phyloP scores from a whole-genome alignment of 106 monocot species.

The Dioscorea dumetorum region DNA sequence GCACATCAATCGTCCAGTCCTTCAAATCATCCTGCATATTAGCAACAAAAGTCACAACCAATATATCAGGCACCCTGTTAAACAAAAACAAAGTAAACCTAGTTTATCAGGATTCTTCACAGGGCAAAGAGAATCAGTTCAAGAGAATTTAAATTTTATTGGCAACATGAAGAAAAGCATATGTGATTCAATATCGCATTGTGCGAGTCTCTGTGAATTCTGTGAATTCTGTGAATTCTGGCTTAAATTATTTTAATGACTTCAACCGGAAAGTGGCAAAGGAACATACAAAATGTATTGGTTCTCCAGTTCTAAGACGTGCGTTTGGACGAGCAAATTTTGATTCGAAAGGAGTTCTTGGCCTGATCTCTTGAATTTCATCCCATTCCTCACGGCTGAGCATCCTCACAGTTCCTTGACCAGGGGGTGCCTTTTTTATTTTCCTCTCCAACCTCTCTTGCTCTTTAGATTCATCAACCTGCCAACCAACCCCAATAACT shows the following conservation, averaged over 20 bases:
- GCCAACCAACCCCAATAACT: conserved; percentile 11
- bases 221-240: too few relatives aligned
- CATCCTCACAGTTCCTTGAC: conserved; percentile 92
- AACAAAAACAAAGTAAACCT: too few relatives aligned
- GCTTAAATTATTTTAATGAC: too few relatives aligned
- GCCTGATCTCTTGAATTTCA: conserved; percentile 85
- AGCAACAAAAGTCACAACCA: too few relatives aligned
- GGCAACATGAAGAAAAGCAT: too few relatives aligned
- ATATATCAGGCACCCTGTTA: too few relatives aligned
- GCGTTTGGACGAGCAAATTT: conserved; percentile 91
- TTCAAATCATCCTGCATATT: conserved; percentile 78
- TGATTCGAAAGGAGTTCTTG: conserved; percentile 97
- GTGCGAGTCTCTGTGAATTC: too few relatives aligned
- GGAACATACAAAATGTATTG: conserved; percentile 55
- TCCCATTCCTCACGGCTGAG: conserved; percentile 97
- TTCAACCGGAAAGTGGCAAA: neutral
- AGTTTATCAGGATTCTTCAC: too few relatives aligned
- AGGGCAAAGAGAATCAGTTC: too few relatives aligned
- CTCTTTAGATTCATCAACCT: conserved; percentile 85
- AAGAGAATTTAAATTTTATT: too few relatives aligned
- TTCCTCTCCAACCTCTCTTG: conserved; percentile 86
- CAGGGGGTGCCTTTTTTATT: conserved; percentile 72
- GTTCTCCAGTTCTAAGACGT: conserved; percentile 89
- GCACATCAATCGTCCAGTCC: conserved; percentile 85
- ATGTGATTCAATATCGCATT: too few relatives aligned